Evolutionary conservation across 768 basidiomycete species (phyloP).

Genomic region (Rhodosporidiobolus odoratus): DNA sequence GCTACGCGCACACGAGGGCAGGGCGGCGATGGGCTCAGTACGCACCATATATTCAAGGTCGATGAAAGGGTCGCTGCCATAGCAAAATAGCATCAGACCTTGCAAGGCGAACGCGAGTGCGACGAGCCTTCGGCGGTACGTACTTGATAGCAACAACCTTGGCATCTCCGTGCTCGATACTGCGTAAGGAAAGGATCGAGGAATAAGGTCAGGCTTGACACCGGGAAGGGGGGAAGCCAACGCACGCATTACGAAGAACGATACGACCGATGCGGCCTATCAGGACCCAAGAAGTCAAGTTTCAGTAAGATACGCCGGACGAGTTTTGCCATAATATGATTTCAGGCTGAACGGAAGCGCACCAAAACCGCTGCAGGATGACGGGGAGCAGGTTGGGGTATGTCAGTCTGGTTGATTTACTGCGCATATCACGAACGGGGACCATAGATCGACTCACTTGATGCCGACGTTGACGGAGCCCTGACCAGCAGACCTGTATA

Average conservation of each 20-base stretch:
- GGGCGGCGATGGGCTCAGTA: not conserved
- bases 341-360: constrained; percentile 43
- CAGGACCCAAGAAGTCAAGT: not conserved
- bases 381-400: not conserved
- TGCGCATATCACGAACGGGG: constrained; percentile 7
- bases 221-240: constrained; percentile 58
- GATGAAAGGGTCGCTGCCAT: constrained; percentile 76
- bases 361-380: constrained; percentile 58
- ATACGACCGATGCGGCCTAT: constrained; percentile 96
- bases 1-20: not conserved
- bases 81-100: not conserved
- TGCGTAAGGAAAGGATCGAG: not conserved
- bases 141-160: constrained; percentile 83
- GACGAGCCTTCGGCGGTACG: constrained; percentile 43
- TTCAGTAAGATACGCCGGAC: too few relatives aligned
- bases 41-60: constrained; percentile 90
- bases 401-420: not conserved
- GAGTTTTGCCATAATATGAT: too few relatives aligned
- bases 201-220: not conserved
- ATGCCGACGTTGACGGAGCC: constrained; percentile 79
- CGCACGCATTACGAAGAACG: constrained; percentile 79
- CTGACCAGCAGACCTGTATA: constrained; percentile 28
- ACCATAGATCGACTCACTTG: constrained; percentile 50
- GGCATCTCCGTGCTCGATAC: constrained; percentile 34
- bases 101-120: not conserved